Evolutionary conservation across 805 yeast genomes (phyloP).

Genomic region (Pichia eremophila): DNA sequence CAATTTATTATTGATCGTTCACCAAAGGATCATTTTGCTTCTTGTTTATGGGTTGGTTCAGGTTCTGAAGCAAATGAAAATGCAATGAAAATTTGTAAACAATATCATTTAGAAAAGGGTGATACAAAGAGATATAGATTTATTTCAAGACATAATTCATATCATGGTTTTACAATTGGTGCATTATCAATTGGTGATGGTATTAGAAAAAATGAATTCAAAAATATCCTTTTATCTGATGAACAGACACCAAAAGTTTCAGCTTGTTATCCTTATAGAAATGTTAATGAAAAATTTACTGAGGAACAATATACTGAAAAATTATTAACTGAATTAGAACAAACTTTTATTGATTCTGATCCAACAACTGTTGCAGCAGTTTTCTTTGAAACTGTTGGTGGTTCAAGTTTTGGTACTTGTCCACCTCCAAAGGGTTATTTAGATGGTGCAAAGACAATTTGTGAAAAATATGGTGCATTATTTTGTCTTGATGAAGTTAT

Average conservation of each 20-base stretch:
- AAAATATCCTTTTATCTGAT: conserved; percentile 17
- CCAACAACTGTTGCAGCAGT: conserved; percentile 35
- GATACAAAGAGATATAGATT: conserved; percentile 32
- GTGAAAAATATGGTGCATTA: conserved; percentile 90
- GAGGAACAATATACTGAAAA: conserved; percentile 29
- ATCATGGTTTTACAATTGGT: conserved; percentile 43
- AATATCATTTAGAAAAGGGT: conserved; percentile 36
- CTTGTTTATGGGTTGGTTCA: conserved; percentile 47
- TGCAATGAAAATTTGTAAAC: conserved; percentile 59
- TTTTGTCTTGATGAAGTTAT: conserved; percentile 89
- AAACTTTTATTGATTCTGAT: conserved; percentile 30
- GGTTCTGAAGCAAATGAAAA: conserved; percentile 81
- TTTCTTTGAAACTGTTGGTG: conserved; percentile 37
- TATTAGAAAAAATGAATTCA: conserved; percentile 27
- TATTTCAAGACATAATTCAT: conserved; percentile 36
- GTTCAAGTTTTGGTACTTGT: conserved; percentile 35
- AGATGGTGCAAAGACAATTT: conserved; percentile 42
- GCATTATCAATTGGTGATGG: conserved; percentile 34
- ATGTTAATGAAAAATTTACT: conserved; percentile 14
- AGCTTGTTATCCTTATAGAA: conserved; percentile 17
- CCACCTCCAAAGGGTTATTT: conserved; percentile 38
- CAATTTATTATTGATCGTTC: conserved; percentile 34
- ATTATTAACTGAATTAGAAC: conserved; percentile 31
- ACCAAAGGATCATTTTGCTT: conserved; percentile 30
- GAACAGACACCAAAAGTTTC: conserved; percentile 24